These are phyloP conservation scores for Neurospora tetrasperma DNA, from an alignment of 495 filamentous ascomycete species.

Conservation along the genomic window DNA sequence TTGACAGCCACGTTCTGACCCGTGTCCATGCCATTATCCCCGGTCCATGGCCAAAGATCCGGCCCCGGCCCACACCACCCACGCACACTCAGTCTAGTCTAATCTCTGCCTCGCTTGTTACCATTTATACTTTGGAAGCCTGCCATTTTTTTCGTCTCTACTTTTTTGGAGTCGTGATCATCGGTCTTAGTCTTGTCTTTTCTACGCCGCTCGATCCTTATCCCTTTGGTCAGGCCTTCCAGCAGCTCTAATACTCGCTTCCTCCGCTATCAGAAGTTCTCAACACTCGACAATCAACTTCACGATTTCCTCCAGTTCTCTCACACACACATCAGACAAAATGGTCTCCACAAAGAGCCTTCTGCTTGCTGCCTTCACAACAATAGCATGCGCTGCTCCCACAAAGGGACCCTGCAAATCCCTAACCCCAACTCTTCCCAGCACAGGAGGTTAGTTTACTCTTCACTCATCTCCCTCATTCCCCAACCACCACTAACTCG, in stretches of 20 bases:
- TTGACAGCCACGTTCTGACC: neutral
- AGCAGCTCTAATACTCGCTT: slow-evolving; percentile 11
- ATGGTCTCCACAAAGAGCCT: slow-evolving; percentile 22
- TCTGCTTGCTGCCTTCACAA: slow-evolving; percentile 16
- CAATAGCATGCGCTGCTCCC: slow-evolving; percentile 16
- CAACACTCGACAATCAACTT: neutral
- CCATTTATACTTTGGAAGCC: neutral
- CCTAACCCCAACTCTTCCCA: slow-evolving; percentile 15
- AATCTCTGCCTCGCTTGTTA: neutral
- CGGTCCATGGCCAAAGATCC: neutral
- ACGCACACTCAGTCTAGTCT: neutral
- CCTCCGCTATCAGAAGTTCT: neutral
- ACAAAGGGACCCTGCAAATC: slow-evolving; percentile 2
- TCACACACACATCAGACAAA: slow-evolving; percentile 2
- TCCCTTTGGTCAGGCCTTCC: slow-evolving; percentile 7
- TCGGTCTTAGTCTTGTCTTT: slow-evolving; percentile 1
- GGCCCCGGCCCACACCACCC: neutral
- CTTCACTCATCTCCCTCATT: neutral
- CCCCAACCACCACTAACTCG: slow-evolving; percentile 5
- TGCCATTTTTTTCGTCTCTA: neutral
- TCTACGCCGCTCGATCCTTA: neutral
- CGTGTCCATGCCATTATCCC: neutral
- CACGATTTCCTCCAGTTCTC: neutral
- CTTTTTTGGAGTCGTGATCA: neutral
- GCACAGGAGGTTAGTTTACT: slow-evolving; percentile 8